Evolutionary conservation across 2,329 filamentous ascomycete genomes (phyloP).

Genomic region (Pestalotiopsis sp.): DNA sequence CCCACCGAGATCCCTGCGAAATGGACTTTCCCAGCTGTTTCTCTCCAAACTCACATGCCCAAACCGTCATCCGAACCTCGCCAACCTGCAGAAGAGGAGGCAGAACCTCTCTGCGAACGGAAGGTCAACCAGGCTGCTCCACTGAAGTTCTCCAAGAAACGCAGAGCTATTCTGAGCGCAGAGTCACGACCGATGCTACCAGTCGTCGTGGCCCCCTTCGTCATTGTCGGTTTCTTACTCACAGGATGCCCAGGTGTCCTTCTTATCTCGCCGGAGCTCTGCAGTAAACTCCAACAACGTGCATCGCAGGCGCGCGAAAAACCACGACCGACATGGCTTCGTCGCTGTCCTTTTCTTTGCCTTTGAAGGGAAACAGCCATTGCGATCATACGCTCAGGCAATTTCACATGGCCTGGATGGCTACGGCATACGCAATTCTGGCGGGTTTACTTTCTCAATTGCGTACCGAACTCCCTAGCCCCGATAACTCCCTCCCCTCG

Average conservation of each 20-base stretch:
- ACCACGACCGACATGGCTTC: background rate
- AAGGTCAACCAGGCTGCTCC: background rate
- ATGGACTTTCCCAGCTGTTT: background rate
- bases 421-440: background rate
- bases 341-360: background rate
- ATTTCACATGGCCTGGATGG: background rate
- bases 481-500: background rate
- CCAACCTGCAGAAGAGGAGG: background rate
- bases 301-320: background rate
- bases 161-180: background rate
- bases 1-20: background rate
- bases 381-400: background rate
- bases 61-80: background rate
- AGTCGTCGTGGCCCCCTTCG: background rate
- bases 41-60: background rate
- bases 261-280: background rate
- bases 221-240: background rate
- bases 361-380: background rate
- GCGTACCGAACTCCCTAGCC: constrained; percentile 5
- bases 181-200: background rate
- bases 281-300: background rate
- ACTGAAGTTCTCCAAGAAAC: background rate
- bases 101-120: background rate
- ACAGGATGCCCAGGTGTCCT: background rate
- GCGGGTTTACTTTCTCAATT: constrained; percentile 3